phyloP scores from a whole-genome alignment of 345 rosid genomes.

The Eucalyptus lansdowneana region DNA sequence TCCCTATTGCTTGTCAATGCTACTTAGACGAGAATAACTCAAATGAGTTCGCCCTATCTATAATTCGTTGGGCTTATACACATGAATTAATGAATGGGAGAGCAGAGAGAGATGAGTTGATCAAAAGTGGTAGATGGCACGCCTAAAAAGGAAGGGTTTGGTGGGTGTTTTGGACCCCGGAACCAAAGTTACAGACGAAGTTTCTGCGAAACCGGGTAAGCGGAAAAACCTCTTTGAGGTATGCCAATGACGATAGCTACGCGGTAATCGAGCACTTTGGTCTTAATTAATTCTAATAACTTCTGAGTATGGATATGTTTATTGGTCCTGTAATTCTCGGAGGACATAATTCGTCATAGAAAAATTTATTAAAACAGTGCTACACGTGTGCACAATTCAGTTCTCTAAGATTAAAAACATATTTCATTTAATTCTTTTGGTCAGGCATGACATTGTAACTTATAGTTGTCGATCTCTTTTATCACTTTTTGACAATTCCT shows the following conservation, averaged over 20 bases:
- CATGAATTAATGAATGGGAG: not conserved
- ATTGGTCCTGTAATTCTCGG: not conserved
- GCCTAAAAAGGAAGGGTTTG: not conserved
- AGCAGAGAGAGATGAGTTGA: not conserved
- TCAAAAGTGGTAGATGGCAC: not conserved
- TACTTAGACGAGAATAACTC: no score
- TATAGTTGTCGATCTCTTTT: not conserved
- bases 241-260: not conserved
- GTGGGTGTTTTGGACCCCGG: not conserved
- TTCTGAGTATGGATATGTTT: not conserved
- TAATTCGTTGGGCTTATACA: not conserved
- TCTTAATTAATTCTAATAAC: not conserved
- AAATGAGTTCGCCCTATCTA: not conserved
- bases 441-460: not conserved
- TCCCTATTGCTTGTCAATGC: no score
- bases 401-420: not conserved
- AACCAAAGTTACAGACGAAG: not conserved
- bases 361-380: not conserved
- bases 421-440: not conserved
- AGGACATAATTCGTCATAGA: accelerated
- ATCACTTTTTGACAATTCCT: not conserved
- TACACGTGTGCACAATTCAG: not conserved
- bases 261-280: not conserved
- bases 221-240: not conserved
- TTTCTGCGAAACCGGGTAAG: not conserved